A percentile compares a stretch with the other conserved stretches of the same genome.
phyloP scores from a whole-genome alignment of 2,329 filamentous ascomycete genomes.

The Pseudogymnoascus verrucosus region DNA sequence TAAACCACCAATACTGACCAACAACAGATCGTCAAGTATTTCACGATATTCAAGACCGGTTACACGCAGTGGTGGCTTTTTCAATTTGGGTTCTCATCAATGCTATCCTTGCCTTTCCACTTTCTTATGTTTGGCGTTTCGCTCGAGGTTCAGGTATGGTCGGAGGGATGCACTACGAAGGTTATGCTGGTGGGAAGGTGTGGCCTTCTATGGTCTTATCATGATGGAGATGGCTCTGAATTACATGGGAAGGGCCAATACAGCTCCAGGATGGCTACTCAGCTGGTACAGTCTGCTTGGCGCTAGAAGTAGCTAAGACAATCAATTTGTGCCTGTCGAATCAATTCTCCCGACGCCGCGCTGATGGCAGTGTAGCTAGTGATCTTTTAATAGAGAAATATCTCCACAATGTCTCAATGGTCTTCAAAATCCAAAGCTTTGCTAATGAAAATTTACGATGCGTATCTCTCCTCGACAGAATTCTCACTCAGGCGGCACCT shows the following conservation, averaged over 20 bases:
- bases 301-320: background rate
- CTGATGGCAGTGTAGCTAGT: too few species aligned
- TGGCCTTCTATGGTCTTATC: background rate
- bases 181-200: background rate
- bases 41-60: background rate
- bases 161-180: background rate
- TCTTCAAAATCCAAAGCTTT: too few species aligned
- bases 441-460: too few species aligned
- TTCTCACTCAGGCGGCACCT: too few species aligned
- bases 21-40: background rate
- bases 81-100: background rate
- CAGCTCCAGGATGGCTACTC: background rate
- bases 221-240: background rate
- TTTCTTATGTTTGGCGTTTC: background rate
- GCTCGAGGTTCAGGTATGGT: background rate
- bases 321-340: background rate
- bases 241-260: background rate
- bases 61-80: background rate
- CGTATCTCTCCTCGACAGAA: too few species aligned
- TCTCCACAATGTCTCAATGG: too few species aligned
- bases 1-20: background rate
- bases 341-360: background rate
- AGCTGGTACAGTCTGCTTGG: background rate
- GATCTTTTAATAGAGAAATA: too few species aligned
- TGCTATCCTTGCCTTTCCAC: background rate